phyloP scores from a whole-genome alignment of 192 early-diverging fungal species.

The Coemansia sp. region DNA sequence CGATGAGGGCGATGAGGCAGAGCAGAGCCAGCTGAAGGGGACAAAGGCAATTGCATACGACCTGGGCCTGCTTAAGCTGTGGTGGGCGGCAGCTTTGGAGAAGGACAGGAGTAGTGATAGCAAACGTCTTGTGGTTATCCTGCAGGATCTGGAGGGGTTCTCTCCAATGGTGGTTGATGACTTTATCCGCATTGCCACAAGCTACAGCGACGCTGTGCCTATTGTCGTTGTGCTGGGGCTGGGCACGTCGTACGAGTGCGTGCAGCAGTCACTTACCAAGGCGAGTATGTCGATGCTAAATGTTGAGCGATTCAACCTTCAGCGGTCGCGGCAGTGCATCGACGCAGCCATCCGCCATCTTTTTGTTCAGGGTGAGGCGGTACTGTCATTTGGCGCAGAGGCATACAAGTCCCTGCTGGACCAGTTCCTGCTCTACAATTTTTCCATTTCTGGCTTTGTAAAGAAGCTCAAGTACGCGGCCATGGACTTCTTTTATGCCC shows the following conservation, averaged over 20 bases:
- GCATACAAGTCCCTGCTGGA: conserved; percentile 77
- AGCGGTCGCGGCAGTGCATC: conserved; percentile 71
- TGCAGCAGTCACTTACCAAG: conserved; percentile 79
- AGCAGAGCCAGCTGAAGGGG: conserved; percentile 9
- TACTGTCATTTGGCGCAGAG: conserved; percentile 65
- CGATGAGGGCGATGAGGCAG: conserved; percentile 12
- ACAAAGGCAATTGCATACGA: conserved; percentile 61
- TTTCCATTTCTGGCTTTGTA: conserved; percentile 75
- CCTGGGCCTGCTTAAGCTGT: conserved; percentile 64
- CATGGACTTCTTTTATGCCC: conserved; percentile 85
- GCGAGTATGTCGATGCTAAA: conserved; percentile 68
- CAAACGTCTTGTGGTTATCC: conserved; percentile 62
- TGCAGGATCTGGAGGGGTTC: conserved; percentile 90
- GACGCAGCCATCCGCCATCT: conserved; percentile 61
- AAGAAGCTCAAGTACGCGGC: conserved; percentile 76
- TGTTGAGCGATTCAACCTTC: conserved; percentile 76
- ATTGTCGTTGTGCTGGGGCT: conserved; percentile 81
- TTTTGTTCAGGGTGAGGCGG: conserved; percentile 56
- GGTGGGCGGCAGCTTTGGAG: conserved; percentile 53
- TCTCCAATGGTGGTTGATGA: conserved; percentile 68
- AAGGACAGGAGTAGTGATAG: conserved; percentile 20
- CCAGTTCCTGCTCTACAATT: conserved; percentile 75
- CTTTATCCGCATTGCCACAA: conserved; percentile 65
- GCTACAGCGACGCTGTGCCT: conserved; percentile 69
- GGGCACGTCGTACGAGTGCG: conserved; percentile 79